Percentiles rank a stretch among this genome's conserved stretches.
These are phyloP conservation scores for Cladosporium sp. DNA, from an alignment of 2,329 filamentous ascomycete genomes.

Conservation along the genomic window DNA sequence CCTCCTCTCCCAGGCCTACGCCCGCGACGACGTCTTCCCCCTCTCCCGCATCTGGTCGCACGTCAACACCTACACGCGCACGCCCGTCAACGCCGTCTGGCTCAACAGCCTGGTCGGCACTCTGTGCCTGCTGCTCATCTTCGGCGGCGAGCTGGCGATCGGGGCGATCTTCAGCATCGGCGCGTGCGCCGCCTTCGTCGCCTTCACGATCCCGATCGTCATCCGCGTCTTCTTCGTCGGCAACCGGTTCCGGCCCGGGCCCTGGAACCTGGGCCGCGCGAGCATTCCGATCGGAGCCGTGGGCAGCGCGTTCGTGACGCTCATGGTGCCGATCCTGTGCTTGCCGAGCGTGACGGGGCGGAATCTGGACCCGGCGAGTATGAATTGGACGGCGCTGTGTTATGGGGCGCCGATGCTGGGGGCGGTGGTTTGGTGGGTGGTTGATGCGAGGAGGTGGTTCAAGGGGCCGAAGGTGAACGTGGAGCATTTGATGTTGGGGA, in stretches of 20 bases:
- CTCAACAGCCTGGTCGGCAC: conserved; percentile 57
- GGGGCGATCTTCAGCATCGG: conserved; percentile 66
- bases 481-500: conserved; percentile 39
- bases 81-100: conserved; percentile 66
- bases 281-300: conserved; percentile 52
- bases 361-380: conserved; percentile 46
- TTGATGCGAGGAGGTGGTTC: conserved; percentile 62
- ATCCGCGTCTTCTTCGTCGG: conserved; percentile 56
- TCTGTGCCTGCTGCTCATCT: conserved; percentile 56
- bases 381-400: conserved; percentile 66
- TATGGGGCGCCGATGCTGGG: conserved; percentile 58
- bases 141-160: conserved; percentile 56
- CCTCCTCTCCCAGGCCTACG: conserved; percentile 49
- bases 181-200: conserved; percentile 60
- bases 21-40: conserved; percentile 66
- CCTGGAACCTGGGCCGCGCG: conserved; percentile 60
- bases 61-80: conserved; percentile 56
- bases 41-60: conserved; percentile 51
- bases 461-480: conserved; percentile 64
- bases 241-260: conserved; percentile 57
- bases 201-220: conserved; percentile 54
- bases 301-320: conserved; percentile 53
- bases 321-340: conserved; percentile 65
- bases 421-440: conserved; percentile 54
- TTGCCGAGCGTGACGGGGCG: conserved; percentile 53